Base-by-base conservation (phyloP, 1,284 basidiomycete genomes). In the Fomes fomentarius region DNA sequence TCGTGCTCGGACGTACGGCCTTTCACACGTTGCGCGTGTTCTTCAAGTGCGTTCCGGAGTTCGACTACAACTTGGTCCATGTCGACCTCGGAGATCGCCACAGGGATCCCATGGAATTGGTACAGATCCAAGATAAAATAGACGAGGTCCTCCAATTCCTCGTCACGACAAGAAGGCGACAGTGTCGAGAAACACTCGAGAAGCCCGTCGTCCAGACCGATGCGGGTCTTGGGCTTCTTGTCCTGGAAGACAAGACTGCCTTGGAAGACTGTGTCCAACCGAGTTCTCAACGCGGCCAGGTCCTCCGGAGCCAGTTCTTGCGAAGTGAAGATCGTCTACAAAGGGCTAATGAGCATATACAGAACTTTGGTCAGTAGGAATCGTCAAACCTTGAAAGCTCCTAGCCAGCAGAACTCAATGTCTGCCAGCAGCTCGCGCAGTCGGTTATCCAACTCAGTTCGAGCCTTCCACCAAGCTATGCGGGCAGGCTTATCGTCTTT, bases 361-460 rank as follows among this genome's bases (percentile, higher is more conserved):
- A 49, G n/a, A 30, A 17, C 34, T 14, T 22, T 49, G 21, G 47
- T 25, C 1, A 26, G 45, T 39, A 52, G 43, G 31, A 3, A 8
- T 3, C 19, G 14, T 28, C 55, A 76, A 46, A 93, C 94, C 83
- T 98, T 98, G 83, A 98, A 98, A 21, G 90, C 94, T 1, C 97
- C 96, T 3, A 99, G 78, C 97, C 97, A 99, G 64, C 91, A 94
- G 65, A 92, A 94, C 69, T 99, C 96, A 33, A 99, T 88, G 58
- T 87, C 91, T 57, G 85, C 84, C 25, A 98, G 73, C 9, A 99
- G 74, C 31, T 85, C 82, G 45, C 84, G 77, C 66, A 99, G 70
- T 25, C 93, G 80, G 44, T 76, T 78, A 67, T 99, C 96, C 26
- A 99, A 79, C 25, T 80, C 81, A 39, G 79, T 76, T 11, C 94